phyloP scores from a whole-genome alignment of 345 rosid genomes.

The Ricinus communis region DNA sequence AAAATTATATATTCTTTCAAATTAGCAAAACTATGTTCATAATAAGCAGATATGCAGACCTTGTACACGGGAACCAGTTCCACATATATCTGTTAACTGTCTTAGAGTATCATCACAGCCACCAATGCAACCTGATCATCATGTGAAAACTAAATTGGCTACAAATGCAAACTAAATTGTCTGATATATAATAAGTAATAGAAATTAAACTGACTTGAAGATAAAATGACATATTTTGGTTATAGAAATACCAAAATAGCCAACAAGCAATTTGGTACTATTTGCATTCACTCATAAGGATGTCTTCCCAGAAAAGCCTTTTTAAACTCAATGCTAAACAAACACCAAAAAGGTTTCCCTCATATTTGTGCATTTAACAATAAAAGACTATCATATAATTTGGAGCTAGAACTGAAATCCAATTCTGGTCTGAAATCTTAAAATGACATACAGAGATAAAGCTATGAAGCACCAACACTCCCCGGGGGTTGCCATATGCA shows the following conservation, averaged over 20 bases:
- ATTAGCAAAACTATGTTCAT: background rate
- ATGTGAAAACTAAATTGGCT: slow-evolving; percentile 14
- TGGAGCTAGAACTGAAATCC: background rate
- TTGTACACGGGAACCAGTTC: slow-evolving; percentile 86
- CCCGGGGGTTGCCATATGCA: no score
- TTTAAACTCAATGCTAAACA: no score
- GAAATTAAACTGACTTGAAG: no score
- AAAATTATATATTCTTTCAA: background rate
- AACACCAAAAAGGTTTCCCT: no score
- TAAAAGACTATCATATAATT: background rate
- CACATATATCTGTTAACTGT: slow-evolving; percentile 83
- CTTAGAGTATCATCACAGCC: slow-evolving; percentile 82
- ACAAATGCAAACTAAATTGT: background rate
- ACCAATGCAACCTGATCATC: slow-evolving; percentile 78
- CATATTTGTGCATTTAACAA: no score
- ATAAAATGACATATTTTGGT: no score
- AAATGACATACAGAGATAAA: background rate
- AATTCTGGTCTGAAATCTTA: background rate
- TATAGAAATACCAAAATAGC: no score
- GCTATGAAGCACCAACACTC: no score
- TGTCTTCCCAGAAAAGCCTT: no score
- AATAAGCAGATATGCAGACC: slow-evolving; percentile 40
- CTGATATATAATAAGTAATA: background rate
- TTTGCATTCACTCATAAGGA: no score
- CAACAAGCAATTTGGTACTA: no score